phyloP scores from a whole-genome alignment of 306 rosid species.

The Coriaria nepalensis region DNA sequence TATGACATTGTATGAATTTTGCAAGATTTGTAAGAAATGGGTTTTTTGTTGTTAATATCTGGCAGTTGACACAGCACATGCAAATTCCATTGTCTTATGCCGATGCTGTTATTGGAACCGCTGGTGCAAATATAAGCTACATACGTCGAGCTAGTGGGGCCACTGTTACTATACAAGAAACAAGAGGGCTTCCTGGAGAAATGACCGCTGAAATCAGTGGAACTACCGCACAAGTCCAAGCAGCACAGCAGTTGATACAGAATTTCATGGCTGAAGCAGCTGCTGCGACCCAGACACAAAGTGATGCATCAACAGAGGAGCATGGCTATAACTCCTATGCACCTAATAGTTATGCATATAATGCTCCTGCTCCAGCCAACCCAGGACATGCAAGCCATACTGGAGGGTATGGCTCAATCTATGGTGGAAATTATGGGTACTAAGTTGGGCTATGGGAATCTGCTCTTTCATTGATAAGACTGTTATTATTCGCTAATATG shows the following conservation, averaged over 20 bases:
- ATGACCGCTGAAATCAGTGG: conserved; percentile 95
- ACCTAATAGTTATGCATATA: conserved; percentile 48
- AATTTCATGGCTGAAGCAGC: conserved; percentile 84
- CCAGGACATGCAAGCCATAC: no score
- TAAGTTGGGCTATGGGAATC: conserved; percentile 13
- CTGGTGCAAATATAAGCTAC: conserved; percentile 83
- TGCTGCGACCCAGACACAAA: conserved; percentile 33
- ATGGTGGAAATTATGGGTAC: conserved; percentile 66
- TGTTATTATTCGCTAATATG: no score
- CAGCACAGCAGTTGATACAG: conserved; percentile 89
- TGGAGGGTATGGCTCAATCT: conserved; percentile 57
- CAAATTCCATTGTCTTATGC: conserved; percentile 82
- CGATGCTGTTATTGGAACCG: conserved; percentile 87
- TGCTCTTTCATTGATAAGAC: no score
- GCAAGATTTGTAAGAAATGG: no score
- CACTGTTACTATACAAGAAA: conserved; percentile 73
- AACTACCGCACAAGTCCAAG: conserved; percentile 68
- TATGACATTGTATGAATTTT: no score
- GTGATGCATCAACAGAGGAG: conserved; percentile 29
- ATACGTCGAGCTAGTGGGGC: conserved; percentile 89
- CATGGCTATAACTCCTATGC: conserved; percentile 62
- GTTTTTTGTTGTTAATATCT: background rate
- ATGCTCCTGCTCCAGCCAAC: conserved; percentile 56
- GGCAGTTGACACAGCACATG: conserved; percentile 69
- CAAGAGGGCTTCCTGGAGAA: conserved; percentile 82